Base-by-base conservation (phyloP, 2,329 filamentous ascomycete species). In the Ophiostoma tasmaniense region DNA sequence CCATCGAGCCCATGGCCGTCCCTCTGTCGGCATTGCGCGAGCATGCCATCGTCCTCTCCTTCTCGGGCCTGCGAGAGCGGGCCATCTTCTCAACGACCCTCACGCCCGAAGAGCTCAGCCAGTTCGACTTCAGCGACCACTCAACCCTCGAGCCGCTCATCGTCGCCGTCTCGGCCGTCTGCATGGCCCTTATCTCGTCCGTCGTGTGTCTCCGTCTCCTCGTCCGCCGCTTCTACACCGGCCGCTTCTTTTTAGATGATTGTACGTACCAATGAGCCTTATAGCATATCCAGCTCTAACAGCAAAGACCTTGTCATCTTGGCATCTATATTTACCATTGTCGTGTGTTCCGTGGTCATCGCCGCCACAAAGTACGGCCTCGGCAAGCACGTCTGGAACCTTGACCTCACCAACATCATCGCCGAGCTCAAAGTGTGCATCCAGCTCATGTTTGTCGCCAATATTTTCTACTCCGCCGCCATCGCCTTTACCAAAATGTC, bases 401-500 rank as follows among this genome's bases (percentile, higher is more conserved):
- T 76, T 4, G 59, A 72, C 61, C 1, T 71, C 1, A 42, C 42
- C 20, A 71, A 65, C 66, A 71, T 73, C 11, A 25, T 74, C 3
- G 69, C 68, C 13, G 64, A 68, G 3, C 25, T 74, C 64, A 72
- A 70, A 30, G 45, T 45, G 1, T 73, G 72, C 67, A 72, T 75
- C 65, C 70, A 75, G 72, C 68, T 74, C 39, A 73, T 73, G 35
- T 73, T 73, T 28, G 71, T 75, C 13, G 74, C 72, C 66, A 76
- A 76, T 68, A 66, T 76, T 11, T 75, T 75, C 33, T 75, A 75
- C 64, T 72, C 74, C 7, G 71, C 72, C 6, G 73, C 73, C 61
- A 74, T 73, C 7, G 71, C 73, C 45, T 73, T 75, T 7, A 75
- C 74, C 61, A 76, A 77, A 62, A 67, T 76, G n/a, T 76, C 74